Base-by-base conservation (phyloP, 148 eudicot genomes). In the Vaccinium corymbosum region DNA sequence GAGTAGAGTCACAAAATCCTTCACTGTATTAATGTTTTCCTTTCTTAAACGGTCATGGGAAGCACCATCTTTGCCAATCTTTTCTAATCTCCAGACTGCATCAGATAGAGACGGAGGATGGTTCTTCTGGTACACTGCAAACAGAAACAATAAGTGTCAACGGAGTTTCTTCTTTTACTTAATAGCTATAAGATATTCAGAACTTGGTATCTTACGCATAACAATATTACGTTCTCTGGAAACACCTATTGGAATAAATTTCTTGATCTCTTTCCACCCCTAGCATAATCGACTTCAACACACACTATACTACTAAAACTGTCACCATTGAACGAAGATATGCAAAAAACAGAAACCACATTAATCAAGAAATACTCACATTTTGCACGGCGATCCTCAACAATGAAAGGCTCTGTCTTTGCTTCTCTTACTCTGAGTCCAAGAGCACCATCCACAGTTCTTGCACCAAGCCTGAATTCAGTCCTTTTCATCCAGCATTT, bases 1-100 rank as follows among this genome's bases (percentile, higher is more conserved):
- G 77, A 90, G 93, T 83, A 90, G 88, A 81, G 89, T 91, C 81
- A 88, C 87, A 76, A 90, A 91, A 82, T 91, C 93, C 79, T 90
- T 76, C 86, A 91, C 92, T 1, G 88, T 87, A 49, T 51, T 72
- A 51, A 88, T 78, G 51, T 86, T 86, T 85, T 88, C 92, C 77
- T 81, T 83, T 71, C 83, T 88, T 87, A 91, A 80, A 25, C 93
- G 90, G 81, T 83, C 85, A 80, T 88, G 90, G 64, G 85, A 91
- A 83, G 93, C 90, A 78, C 93, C 93, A 59, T 85, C 93, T 85
- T 89, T 91, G 25, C 89, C 90, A 61, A 91, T 91, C 66, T 89
- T 91, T 83, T 91, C 93, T 76, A 89, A 84, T 70, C 91, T 75
- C 91, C 93, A 89, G 42, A 89, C 93, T 62, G 87, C 89, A 89